Percentiles rank a stretch among this genome's conserved stretches.
Conservation (phyloP, 805 yeast species). For the Starmerella apicola region DNA sequence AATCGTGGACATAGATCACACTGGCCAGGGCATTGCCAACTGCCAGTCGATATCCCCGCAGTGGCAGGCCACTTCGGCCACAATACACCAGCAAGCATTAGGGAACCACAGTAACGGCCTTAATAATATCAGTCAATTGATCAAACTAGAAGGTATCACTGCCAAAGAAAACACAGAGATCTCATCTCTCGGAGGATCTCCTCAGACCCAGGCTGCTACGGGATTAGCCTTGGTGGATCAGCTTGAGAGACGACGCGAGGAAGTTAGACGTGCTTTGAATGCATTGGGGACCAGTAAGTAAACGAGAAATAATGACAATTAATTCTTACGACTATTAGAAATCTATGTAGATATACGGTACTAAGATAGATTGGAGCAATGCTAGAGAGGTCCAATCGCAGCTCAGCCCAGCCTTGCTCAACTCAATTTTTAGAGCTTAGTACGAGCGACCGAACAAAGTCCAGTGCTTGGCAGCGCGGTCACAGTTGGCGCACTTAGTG, state of each 20-base stretch:
- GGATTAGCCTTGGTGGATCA: slow-evolving; percentile 13
- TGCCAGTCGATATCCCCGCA: slow-evolving; percentile 28
- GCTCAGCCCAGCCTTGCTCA: too few species aligned
- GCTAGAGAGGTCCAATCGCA: too few species aligned
- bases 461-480: slow-evolving; percentile 59
- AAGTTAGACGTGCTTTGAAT: slow-evolving; percentile 3
- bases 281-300: neutral
- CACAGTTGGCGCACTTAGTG: slow-evolving; percentile 83
- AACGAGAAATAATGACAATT: neutral
- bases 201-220: slow-evolving; percentile 11
- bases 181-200: slow-evolving; percentile 14
- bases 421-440: too few species aligned
- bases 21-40: slow-evolving; percentile 24
- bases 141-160: slow-evolving; percentile 14
- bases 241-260: slow-evolving; percentile 17
- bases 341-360: too few species aligned
- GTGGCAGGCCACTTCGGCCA: slow-evolving; percentile 28
- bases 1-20: slow-evolving; percentile 28
- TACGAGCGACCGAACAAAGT: slow-evolving; percentile 97
- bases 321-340: neutral
- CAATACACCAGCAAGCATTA: slow-evolving; percentile 17
- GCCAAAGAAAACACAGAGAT: slow-evolving; percentile 18
- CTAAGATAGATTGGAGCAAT: neutral
- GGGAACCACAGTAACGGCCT: slow-evolving; percentile 2
- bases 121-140: slow-evolving; percentile 6